These are phyloP conservation scores for Yamadazyma phyllophila DNA, from an alignment of 805 yeast genomes.

Conservation along the genomic window DNA sequence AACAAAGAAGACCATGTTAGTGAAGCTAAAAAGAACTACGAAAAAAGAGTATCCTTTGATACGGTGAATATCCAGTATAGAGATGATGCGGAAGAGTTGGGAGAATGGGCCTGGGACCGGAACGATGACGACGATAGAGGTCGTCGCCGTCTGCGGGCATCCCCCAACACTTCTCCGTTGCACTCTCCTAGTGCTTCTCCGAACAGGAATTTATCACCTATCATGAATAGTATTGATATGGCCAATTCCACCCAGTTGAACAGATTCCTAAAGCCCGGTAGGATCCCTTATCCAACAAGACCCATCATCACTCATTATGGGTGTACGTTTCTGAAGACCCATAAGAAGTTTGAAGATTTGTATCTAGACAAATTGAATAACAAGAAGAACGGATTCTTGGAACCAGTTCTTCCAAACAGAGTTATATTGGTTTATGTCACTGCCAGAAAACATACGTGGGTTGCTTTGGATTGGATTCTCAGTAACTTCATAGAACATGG, in stretches of 20 bases:
- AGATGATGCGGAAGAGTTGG: slow-evolving; percentile 7
- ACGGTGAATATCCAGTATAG: slow-evolving; percentile 43
- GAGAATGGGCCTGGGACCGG: background rate
- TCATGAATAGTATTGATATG: slow-evolving; percentile 15
- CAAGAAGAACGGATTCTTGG: slow-evolving; percentile 11
- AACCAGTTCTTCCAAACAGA: slow-evolving; percentile 49
- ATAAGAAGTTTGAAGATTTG: slow-evolving; percentile 46
- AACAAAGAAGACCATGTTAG: slow-evolving; percentile 8
- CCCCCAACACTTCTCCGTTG: slow-evolving; percentile 13
- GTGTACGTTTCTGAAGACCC: slow-evolving; percentile 46
- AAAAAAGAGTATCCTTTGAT: slow-evolving; percentile 51
- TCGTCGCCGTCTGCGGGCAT: slow-evolving; percentile 8
- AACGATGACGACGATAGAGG: slow-evolving; percentile 11
- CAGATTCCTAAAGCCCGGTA: slow-evolving; percentile 6
- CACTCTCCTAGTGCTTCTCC: slow-evolving; percentile 22
- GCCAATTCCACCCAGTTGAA: slow-evolving; percentile 4
- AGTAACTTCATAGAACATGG: slow-evolving; percentile 56
- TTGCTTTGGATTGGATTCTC: slow-evolving; percentile 70
- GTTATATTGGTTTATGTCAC: slow-evolving; percentile 61
- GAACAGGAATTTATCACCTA: slow-evolving; percentile 16
- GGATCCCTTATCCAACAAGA: slow-evolving; percentile 34
- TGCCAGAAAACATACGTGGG: slow-evolving; percentile 81
- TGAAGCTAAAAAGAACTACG: slow-evolving; percentile 16
- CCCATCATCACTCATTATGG: slow-evolving; percentile 43
- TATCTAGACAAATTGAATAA: slow-evolving; percentile 37